Evolutionary conservation across 805 yeast species (phyloP).

Genomic region (Ogataea nakhonphanomensis): DNA sequence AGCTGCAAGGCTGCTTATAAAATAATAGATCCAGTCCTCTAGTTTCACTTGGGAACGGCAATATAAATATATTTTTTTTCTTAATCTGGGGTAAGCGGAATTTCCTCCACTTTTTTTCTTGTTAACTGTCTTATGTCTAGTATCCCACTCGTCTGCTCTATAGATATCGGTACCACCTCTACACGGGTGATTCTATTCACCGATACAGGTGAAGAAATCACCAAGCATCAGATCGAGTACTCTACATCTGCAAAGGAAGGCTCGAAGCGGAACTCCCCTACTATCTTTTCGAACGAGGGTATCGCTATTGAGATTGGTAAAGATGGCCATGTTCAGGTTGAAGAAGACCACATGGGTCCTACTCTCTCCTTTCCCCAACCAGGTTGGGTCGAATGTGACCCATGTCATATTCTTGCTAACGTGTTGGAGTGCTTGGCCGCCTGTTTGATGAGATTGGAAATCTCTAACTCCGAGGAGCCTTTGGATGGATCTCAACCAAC

Average conservation of each 20-base stretch:
- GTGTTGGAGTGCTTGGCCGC: slow-evolving; percentile 77
- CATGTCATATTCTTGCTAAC: slow-evolving; percentile 74
- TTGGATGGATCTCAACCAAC: slow-evolving; percentile 28
- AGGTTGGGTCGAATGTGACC: slow-evolving; percentile 95
- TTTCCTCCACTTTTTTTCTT: neutral
- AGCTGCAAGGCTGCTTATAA: slow-evolving; percentile 10
- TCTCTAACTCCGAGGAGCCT: slow-evolving; percentile 46
- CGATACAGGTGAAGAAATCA: slow-evolving; percentile 69
- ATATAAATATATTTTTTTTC: neutral
- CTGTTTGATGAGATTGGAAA: slow-evolving; percentile 54
- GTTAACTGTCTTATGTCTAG: slow-evolving; percentile 1
- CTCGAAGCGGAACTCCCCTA: slow-evolving; percentile 37
- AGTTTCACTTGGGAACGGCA: neutral
- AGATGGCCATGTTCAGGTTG: slow-evolving; percentile 55
- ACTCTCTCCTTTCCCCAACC: slow-evolving; percentile 77
- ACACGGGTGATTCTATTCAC: slow-evolving; percentile 83
- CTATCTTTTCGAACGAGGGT: slow-evolving; percentile 73
- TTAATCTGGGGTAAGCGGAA: slow-evolving; percentile 6
- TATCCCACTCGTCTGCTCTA: slow-evolving; percentile 55
- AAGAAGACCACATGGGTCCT: slow-evolving; percentile 54
- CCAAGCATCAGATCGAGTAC: slow-evolving; percentile 88
- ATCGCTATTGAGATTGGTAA: slow-evolving; percentile 51
- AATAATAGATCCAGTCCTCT: neutral
- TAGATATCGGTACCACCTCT: slow-evolving; percentile 90
- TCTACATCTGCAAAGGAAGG: slow-evolving; percentile 63